phyloP scores from a whole-genome alignment of 495 filamentous ascomycete genomes.

The Penicillium ochrochloron region DNA sequence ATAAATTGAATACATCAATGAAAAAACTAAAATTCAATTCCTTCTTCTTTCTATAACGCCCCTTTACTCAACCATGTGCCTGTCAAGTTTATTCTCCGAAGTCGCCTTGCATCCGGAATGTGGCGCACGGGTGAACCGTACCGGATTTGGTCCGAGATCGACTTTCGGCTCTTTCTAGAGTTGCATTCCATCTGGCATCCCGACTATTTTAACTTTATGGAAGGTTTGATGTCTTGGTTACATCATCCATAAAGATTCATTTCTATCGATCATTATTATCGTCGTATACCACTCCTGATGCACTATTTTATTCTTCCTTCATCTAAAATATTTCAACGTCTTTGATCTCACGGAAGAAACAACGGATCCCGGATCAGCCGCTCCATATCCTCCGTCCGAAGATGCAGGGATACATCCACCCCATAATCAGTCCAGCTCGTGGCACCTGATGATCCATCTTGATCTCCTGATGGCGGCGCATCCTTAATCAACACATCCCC shows the following conservation, averaged over 20 bases:
- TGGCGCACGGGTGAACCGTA: conserved; percentile 7
- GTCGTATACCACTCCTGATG: too few species aligned
- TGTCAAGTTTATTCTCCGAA: conserved; percentile 16
- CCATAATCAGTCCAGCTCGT: conserved; percentile 29
- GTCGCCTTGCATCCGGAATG: conserved; percentile 20
- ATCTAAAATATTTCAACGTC: not conserved
- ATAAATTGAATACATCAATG: not conserved
- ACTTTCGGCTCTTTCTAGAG: not conserved
- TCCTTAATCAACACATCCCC: conserved; percentile 35
- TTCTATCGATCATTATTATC: not conserved
- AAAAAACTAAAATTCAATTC: not conserved
- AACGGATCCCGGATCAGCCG: conserved; percentile 27
- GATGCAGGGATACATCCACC: conserved; percentile 34
- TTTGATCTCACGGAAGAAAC: conserved; percentile 14
- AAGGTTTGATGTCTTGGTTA: not conserved
- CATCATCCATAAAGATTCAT: too few species aligned
- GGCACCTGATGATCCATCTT: not conserved
- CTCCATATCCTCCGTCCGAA: conserved; percentile 33
- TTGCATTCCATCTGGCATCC: conserved; percentile 15
- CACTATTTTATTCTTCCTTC: not conserved
- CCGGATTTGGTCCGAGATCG: conserved; percentile 20
- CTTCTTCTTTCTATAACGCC: not conserved
- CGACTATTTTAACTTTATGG: not conserved
- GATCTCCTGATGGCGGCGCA: conserved; percentile 23
- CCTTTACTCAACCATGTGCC: not conserved